Evolutionary conservation across 2,329 filamentous ascomycete genomes (phyloP).

Genomic region (Aspergillus tanneri): DNA sequence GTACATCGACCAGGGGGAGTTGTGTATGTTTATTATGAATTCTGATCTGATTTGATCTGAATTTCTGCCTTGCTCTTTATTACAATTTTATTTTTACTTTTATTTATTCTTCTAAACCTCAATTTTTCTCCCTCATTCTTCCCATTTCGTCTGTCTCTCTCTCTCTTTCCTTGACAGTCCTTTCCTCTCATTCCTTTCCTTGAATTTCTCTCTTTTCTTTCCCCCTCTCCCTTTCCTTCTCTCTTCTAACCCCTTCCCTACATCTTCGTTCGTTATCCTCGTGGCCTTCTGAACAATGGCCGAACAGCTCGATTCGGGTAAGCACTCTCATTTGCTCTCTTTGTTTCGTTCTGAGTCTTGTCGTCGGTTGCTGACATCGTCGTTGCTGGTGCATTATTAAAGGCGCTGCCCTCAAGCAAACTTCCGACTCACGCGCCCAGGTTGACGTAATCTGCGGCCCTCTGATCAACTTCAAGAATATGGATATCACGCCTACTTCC

Average conservation of each 20-base stretch:
- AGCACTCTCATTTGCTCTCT: background rate
- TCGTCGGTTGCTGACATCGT: background rate
- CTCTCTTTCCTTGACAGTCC: too few relatives aligned
- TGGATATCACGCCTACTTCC: slow-evolving; percentile 36
- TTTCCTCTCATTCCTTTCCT: background rate
- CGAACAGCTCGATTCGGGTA: slow-evolving; percentile 1
- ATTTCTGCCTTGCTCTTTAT: too few relatives aligned
- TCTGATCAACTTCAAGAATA: slow-evolving; percentile 50
- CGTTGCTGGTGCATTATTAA: background rate
- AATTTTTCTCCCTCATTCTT: too few relatives aligned
- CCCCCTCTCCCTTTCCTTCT: background rate
- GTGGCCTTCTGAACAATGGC: slow-evolving; percentile 2
- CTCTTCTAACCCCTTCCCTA: background rate
- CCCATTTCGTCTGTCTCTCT: too few relatives aligned
- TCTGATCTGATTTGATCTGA: too few relatives aligned
- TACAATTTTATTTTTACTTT: too few relatives aligned
- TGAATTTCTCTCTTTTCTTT: background rate
- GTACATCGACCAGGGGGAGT: too few relatives aligned
- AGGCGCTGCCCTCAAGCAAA: slow-evolving; percentile 24
- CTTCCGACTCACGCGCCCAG: slow-evolving; percentile 20
- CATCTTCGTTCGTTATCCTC: background rate
- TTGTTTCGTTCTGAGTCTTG: background rate
- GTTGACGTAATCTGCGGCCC: slow-evolving; percentile 50
- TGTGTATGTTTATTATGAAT: too few relatives aligned
- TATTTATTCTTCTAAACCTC: too few relatives aligned